phyloP scores from a whole-genome alignment of 768 basidiomycete species.

The Pleurotus djamor region DNA sequence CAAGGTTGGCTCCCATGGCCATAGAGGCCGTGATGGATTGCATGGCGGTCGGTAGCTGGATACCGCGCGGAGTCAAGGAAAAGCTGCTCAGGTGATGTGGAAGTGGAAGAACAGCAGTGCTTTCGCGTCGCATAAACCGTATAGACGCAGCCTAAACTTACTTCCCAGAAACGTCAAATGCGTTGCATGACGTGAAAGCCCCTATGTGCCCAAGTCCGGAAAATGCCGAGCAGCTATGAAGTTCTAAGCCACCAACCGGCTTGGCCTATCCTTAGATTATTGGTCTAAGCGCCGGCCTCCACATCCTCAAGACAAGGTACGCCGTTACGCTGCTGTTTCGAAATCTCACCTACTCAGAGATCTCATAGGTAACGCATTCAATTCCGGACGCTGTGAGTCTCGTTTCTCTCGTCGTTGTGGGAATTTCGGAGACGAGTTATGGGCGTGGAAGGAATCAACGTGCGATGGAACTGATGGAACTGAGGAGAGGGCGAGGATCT shows the following conservation, averaged over 20 bases:
- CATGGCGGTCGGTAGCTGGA: too few species aligned
- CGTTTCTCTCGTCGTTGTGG: background rate
- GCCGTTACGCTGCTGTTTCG: conserved; percentile 13
- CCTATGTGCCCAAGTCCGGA: conserved; percentile 16
- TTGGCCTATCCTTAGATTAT: conserved; percentile 13
- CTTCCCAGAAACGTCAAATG: background rate
- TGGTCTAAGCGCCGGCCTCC: conserved; percentile 44
- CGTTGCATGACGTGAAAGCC: background rate
- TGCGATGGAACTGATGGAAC: too few species aligned
- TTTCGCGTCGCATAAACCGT: too few species aligned
- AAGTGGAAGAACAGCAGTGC: too few species aligned
- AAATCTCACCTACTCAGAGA: conserved; percentile 9
- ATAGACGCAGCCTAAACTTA: background rate
- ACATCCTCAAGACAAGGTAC: conserved; percentile 66
- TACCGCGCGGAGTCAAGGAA: too few species aligned
- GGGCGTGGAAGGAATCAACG: conserved; percentile 5
- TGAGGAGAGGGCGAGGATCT: too few species aligned
- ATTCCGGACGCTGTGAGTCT: conserved; percentile 33
- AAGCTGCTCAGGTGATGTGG: too few species aligned
- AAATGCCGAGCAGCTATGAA: conserved; percentile 30
- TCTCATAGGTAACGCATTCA: background rate
- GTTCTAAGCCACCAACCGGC: conserved; percentile 34
- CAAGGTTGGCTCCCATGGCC: too few species aligned
- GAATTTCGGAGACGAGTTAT: conserved; percentile 11
- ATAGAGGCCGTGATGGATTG: too few species aligned